These are phyloP conservation scores for Lactifluus subvellereus DNA, from an alignment of 768 basidiomycete species.

Conservation along the genomic window DNA sequence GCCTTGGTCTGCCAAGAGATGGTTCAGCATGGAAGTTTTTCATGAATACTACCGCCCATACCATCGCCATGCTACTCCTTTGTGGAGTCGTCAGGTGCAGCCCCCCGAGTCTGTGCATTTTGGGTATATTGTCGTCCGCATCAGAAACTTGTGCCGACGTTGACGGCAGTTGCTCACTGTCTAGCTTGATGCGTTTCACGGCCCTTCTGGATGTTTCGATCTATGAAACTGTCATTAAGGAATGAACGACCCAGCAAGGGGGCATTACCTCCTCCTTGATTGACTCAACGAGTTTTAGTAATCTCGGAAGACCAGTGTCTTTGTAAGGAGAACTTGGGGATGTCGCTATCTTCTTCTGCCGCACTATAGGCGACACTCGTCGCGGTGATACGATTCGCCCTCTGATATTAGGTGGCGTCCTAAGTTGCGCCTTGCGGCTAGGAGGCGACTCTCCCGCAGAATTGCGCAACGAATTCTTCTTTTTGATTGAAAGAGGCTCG, in stretches of 20 bases:
- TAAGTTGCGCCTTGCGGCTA: conserved; percentile 33
- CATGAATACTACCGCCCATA: conserved; percentile 34
- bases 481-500: conserved; percentile 81
- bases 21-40: background rate
- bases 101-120: conserved; percentile 51
- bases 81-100: conserved; percentile 41
- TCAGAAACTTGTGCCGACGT: conserved; percentile 19
- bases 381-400: conserved; percentile 25
- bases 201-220: conserved; percentile 64
- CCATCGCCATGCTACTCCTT: conserved; percentile 28
- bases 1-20: conserved; percentile 51
- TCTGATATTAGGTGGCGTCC: conserved; percentile 36
- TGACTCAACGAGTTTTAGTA: conserved; percentile 46
- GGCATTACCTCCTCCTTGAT: conserved; percentile 62
- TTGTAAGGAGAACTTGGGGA: conserved; percentile 24
- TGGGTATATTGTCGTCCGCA: conserved; percentile 27
- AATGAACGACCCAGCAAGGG: background rate
- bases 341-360: conserved; percentile 7
- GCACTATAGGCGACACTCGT: conserved; percentile 24
- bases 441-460: conserved; percentile 36
- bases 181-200: conserved; percentile 70
- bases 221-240: conserved; percentile 35
- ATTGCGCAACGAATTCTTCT: conserved; percentile 63
- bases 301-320: conserved; percentile 39
- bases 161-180: conserved; percentile 42